Evolutionary conservation across 2,329 filamentous ascomycete species (phyloP).

Genomic region (Camillea tinctor): DNA sequence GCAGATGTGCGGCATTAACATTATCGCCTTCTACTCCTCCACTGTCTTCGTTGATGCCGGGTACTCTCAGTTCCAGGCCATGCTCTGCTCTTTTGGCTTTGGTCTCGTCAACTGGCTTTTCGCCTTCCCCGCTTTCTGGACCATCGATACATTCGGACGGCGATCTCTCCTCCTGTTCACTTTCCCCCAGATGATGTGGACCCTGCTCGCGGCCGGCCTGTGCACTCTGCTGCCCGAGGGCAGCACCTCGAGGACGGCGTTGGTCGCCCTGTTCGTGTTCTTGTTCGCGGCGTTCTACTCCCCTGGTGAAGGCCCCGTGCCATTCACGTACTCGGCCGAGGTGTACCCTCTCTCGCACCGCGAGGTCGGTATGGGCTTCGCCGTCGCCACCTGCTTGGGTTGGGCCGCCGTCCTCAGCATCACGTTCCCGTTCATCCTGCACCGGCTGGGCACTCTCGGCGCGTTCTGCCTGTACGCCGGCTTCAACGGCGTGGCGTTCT

Average conservation of each 20-base stretch:
- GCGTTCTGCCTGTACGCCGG: slow-evolving; percentile 48
- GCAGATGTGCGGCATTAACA: slow-evolving; percentile 70
- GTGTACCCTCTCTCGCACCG: slow-evolving; percentile 69
- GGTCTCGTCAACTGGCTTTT: slow-evolving; percentile 65
- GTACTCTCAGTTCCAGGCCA: slow-evolving; percentile 51
- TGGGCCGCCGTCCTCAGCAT: slow-evolving; percentile 62
- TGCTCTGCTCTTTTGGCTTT: slow-evolving; percentile 64
- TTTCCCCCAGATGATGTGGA: slow-evolving; percentile 67
- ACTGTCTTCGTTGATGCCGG: slow-evolving; percentile 61
- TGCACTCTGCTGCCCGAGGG: slow-evolving; percentile 48
- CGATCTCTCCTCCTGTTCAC: slow-evolving; percentile 62
- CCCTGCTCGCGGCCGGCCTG: slow-evolving; percentile 61
- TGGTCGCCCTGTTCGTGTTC: slow-evolving; percentile 60
- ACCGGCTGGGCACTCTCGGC: slow-evolving; percentile 42
- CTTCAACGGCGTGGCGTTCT: slow-evolving; percentile 45
- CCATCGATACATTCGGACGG: slow-evolving; percentile 67
- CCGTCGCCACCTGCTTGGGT: slow-evolving; percentile 64
- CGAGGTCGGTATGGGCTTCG: slow-evolving; percentile 70
- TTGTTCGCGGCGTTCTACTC: slow-evolving; percentile 63
- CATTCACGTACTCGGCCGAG: slow-evolving; percentile 67
- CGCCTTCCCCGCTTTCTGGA: slow-evolving; percentile 63
- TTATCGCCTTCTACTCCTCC: slow-evolving; percentile 74
- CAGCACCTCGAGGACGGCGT: slow-evolving; percentile 32
- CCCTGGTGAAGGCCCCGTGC: slow-evolving; percentile 65
- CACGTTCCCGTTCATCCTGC: slow-evolving; percentile 59